phyloP scores from a whole-genome alignment of 805 yeast genomes.

The Danielia oregonensis region DNA sequence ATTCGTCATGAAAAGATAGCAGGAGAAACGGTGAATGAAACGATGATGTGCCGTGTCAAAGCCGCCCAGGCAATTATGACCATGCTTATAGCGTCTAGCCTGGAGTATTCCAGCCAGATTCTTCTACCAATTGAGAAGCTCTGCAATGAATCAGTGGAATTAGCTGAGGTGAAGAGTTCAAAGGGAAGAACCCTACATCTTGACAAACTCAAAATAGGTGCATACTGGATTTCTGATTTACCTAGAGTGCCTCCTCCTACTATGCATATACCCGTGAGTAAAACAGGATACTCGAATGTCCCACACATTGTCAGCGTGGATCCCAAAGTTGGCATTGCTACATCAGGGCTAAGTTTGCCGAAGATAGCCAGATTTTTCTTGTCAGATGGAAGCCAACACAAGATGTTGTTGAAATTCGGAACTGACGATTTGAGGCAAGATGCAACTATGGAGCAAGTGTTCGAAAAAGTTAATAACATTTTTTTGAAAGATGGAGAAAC shows the following conservation, averaged over 20 bases:
- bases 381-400: constrained; percentile 56
- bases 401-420: constrained; percentile 74
- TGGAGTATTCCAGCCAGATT: constrained; percentile 22
- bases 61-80: constrained; percentile 49
- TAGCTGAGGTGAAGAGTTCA: constrained; percentile 46
- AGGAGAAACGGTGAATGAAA: constrained; percentile 22
- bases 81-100: constrained; percentile 24
- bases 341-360: constrained; percentile 85
- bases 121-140: constrained; percentile 47
- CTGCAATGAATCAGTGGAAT: constrained; percentile 45
- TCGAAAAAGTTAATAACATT: constrained; percentile 74
- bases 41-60: constrained; percentile 44
- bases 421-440: constrained; percentile 93
- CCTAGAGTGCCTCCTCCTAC: constrained; percentile 72
- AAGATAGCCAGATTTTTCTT: constrained; percentile 60
- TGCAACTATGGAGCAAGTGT: constrained; percentile 96
- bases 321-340: constrained; percentile 53
- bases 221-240: constrained; percentile 47
- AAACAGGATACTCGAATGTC: constrained; percentile 40
- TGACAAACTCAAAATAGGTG: constrained; percentile 37
- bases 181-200: constrained; percentile 31
- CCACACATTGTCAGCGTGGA: constrained; percentile 48
- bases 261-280: constrained; percentile 37
- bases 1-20: constrained; percentile 40
- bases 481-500: constrained; percentile 55